A percentile compares a stretch with the other conserved stretches of the same genome.
Conservation (phyloP, 306 rosid genomes). For the Urtica urens region DNA sequence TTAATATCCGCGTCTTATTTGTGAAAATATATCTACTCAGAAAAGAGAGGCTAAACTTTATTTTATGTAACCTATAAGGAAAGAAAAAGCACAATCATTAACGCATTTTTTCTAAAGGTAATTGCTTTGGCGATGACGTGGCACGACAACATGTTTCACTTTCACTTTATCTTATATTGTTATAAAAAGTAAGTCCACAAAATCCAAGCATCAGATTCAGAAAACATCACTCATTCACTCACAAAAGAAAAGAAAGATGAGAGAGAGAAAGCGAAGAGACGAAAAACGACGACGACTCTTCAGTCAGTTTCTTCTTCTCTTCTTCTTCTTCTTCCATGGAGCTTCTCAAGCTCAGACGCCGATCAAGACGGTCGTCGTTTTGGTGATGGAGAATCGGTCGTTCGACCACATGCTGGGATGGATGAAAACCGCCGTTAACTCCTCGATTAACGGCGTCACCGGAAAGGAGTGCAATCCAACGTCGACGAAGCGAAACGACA, state of each 20-base stretch:
- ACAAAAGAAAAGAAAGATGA: conserved; percentile 11
- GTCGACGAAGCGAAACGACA: conserved; percentile 34
- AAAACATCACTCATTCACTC: neutral
- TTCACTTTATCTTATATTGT: too few relatives aligned
- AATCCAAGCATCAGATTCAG: too few relatives aligned
- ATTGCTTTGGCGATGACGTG: too few relatives aligned
- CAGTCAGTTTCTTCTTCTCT: conserved; percentile 30
- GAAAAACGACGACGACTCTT: conserved; percentile 16
- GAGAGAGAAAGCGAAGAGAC: conserved; percentile 14
- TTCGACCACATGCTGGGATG: conserved; percentile 94
- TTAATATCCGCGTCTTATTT: too few relatives aligned
- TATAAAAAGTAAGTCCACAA: too few relatives aligned
- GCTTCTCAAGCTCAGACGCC: conserved; percentile 18
- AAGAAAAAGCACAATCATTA: too few relatives aligned
- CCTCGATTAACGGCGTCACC: conserved; percentile 68
- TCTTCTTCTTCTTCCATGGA: conserved; percentile 25
- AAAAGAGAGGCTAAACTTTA: too few relatives aligned
- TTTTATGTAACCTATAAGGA: too few relatives aligned
- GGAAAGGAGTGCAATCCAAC: conserved; percentile 89
- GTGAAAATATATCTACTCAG: too few relatives aligned
- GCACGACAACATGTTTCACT: too few relatives aligned
- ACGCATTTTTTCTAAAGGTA: too few relatives aligned
- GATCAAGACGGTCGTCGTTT: conserved; percentile 74
- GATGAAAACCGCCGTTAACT: conserved; percentile 79
- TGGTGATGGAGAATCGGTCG: conserved; percentile 93